Evolutionary conservation across 768 basidiomycete species (phyloP), one percentile per base, ranked within the genome.

Genomic region (Amanita muscaria): DNA sequence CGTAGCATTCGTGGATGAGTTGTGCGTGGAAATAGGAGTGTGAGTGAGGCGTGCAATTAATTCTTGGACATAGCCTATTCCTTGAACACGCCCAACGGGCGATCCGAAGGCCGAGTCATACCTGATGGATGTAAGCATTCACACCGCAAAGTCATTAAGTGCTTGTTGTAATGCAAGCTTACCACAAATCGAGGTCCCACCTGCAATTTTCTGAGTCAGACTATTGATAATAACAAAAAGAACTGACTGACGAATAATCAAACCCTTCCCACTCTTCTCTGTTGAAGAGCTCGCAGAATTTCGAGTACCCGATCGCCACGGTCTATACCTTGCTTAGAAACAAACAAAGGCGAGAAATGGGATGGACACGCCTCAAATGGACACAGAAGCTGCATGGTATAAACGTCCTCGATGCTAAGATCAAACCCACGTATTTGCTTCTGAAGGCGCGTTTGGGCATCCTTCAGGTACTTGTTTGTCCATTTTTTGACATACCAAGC

Each of bases 251-350:
- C 77, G 83, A 72, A 50, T 96, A 94, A 59, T 88, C 76, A 59
- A 91, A 94, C 0, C 89, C 89, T 57, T 87, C 82, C 92, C 91
- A 97, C 62, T 96, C 92, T 35, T 88, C 80, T 54, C 83, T 74
- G 0, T 88, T 90, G 62, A 97, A 97, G 2, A 96, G 67, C 44
- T 81, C 79, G 51, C 91, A 97, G 64, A 93, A 97, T 51, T 80
- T 83, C 12, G 88, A 91, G 57, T 89, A 93, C 7, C 89, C 91
- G 9, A 94, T 70, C 0, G 89, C 86, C 35, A 94, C 93, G 14
- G 93, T 92, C 85, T 88, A 44, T 10, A 15, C 4, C 22, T 19
- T 5, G 35, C 44, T 32, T 21, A 36, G 27, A 35, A 22, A 10
- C 11, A 33, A 40, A 19, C 19, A n/a, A n/a, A n/a, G n/a, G 11